Base-by-base conservation (phyloP, 2,329 filamentous ascomycete species). In the Hypoxylon sp. region DNA sequence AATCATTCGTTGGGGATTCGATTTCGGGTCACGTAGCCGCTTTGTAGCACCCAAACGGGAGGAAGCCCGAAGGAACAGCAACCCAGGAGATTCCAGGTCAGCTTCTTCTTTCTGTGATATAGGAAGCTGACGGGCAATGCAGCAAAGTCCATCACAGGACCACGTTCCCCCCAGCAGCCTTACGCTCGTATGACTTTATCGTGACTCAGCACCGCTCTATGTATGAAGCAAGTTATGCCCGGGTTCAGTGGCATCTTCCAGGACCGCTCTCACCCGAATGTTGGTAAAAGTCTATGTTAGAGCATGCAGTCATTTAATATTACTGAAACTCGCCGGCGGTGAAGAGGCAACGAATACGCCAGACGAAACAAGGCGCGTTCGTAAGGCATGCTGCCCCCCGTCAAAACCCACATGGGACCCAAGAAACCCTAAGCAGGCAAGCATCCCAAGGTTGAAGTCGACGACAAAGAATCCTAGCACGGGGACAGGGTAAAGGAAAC, bases 61-160 rank as follows among this genome's bases (percentile, higher is more conserved):
- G 44, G 61, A 53, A 53, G 10, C 33, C 31, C 48, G 61, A 68
- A 71, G 65, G 68, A 68, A 64, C 33, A 57, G 44, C 37, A 68
- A 68, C 68, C 68, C 17, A 49, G 68, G 49, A 13, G 31, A 53
- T 37, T 37, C 37, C 40, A 27, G 37, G 56, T 61, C 56, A 63
- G 53, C 58, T 54, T 53, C 30, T 22, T 53, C 17, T 25, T 25
- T 35, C 42, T n/a, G 53, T 63, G 57, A 57, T 50, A 56, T 63
- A 55, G 37, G 35, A 59, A 64, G 64, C 62, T 64, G 58, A 60
- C 53, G 37, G 66, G 40, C 17, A 22, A 44, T 44, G 40, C 40
- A 63, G 59, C 55, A 56, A 54, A 63, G 25, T 51, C 14, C 53
- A 49, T 71, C 68, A 68, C 62, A 71, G 61, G 61, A 62, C 63